Evolutionary conservation across 2,329 filamentous ascomycete species (phyloP).

Genomic region (Mycosphaerella sp.): DNA sequence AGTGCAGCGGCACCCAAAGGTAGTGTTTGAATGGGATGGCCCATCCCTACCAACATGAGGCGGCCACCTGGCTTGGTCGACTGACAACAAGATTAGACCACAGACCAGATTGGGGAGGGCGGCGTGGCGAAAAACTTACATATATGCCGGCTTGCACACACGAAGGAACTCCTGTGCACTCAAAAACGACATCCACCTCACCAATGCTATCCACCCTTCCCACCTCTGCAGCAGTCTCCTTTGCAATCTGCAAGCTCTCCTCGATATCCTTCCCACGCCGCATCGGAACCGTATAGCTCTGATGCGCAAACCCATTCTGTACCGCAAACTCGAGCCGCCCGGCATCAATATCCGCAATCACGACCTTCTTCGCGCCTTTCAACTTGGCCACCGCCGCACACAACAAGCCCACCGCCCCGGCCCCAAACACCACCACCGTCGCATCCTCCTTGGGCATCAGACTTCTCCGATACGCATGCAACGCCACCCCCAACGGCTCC

Average conservation of each 20-base stretch:
- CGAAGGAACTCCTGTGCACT: conserved; percentile 69
- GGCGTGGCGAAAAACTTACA: conserved; percentile 34
- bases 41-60: conserved; percentile 73
- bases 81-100: conserved; percentile 24
- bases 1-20: conserved; percentile 66
- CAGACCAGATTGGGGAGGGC: background rate
- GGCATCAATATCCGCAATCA: conserved; percentile 56
- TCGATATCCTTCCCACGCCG: conserved; percentile 46
- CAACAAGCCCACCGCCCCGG: conserved; percentile 55
- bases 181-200: conserved; percentile 64
- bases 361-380: conserved; percentile 48
- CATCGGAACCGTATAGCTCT: conserved; percentile 42
- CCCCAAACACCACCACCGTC: conserved; percentile 53
- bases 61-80: conserved; percentile 62
- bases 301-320: conserved; percentile 44
- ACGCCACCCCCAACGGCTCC: conserved; percentile 55
- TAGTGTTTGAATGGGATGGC: conserved; percentile 66
- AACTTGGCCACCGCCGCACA: conserved; percentile 52
- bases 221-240: conserved; percentile 44
- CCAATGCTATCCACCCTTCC: conserved; percentile 37
- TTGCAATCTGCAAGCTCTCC: conserved; percentile 47
- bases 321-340: conserved; percentile 52
- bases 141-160: conserved; percentile 72
- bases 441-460: conserved; percentile 39
- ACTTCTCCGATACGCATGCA: conserved; percentile 54